Base-by-base conservation (phyloP, 2,329 filamentous ascomycete species). In the Leptographium galeiforme region DNA sequence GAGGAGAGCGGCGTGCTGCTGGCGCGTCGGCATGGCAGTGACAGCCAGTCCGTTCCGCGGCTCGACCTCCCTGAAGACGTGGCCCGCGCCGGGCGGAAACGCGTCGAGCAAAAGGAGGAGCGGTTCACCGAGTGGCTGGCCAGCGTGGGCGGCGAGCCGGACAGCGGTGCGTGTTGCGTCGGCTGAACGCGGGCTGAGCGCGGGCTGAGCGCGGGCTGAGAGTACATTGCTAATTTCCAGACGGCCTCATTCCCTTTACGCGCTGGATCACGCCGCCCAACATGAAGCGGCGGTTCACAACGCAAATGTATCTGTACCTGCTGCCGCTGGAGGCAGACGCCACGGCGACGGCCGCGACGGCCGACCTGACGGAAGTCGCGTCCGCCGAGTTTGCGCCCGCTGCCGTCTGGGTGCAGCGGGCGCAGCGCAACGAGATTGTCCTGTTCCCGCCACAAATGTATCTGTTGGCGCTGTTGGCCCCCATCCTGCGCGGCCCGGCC, bases 261-360 rank as follows among this genome's bases (percentile, higher is more conserved):
- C 80, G 88, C 52, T 97, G 93, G 93, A 76, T 97, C 53, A 97
- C 93, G 2, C 91, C 91, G 0, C 68, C 73, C 0, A 81, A 78
- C 57, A 71, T 84, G 1, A 78, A 82, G 0, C 88, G 84, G 61
- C 79, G 93, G 47, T 98, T 94, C 70, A 88, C 87, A 0, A 96
- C 91, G 0, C 90, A 96, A 65, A 97, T 97, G 91, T 98, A 97
- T 68, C 67, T 97, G 12, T 95, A 95, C 68, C 84, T 94, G 67
- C 75, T 96, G 3, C 89, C 89, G 0, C 68, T 83, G 12, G 63
- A 57, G 56, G 69, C 58, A 57, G 66, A 44, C 49, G 79, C 0
- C 76, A 77, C 19, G 86, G 89, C 62, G 6, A 70, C 70, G 0
- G 41, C 71, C 6, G 71, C 86, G 85, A 93, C 87, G 1, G 83